These are phyloP conservation scores for Dictyostelium firmibasis DNA, from an alignment of 78 protist species.

Conservation along the genomic window DNA sequence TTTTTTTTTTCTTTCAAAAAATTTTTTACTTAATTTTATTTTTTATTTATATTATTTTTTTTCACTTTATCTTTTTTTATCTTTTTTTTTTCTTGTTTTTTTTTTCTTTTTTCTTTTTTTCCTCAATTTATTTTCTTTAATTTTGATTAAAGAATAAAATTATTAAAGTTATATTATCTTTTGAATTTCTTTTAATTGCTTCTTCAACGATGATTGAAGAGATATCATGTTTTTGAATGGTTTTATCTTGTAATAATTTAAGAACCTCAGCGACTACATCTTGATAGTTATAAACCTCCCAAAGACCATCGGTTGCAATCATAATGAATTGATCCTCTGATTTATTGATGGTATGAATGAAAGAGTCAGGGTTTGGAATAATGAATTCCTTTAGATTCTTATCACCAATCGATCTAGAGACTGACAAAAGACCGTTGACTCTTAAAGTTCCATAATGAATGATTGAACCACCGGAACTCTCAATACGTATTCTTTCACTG, in stretches of 20 bases:
- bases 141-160: slow-evolving; percentile 47
- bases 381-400: slow-evolving; percentile 40
- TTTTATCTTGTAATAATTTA: background rate
- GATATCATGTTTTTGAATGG: background rate
- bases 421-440: slow-evolving; percentile 72
- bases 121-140: background rate
- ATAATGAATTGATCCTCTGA: slow-evolving; percentile 45
- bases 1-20: no score
- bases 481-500: slow-evolving; percentile 48
- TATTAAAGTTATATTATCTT: slow-evolving; percentile 64
- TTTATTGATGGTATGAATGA: background rate
- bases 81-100: background rate
- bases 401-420: slow-evolving; percentile 71
- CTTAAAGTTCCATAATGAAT: slow-evolving; percentile 75
- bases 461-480: slow-evolving; percentile 57
- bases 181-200: slow-evolving; percentile 57
- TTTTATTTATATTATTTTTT: background rate
- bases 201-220: slow-evolving; percentile 56
- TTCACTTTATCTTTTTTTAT: background rate
- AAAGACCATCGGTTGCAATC: slow-evolving; percentile 83
- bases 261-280: slow-evolving; percentile 25
- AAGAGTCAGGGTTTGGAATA: slow-evolving; percentile 22
- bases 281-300: slow-evolving; percentile 75
- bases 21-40: background rate
- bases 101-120: background rate